Percentiles rank a stretch among this genome's conserved stretches.
These are phyloP conservation scores for Phytopythium boreale DNA, from an alignment of 352 stramenopile species.

Conservation along the genomic window DNA sequence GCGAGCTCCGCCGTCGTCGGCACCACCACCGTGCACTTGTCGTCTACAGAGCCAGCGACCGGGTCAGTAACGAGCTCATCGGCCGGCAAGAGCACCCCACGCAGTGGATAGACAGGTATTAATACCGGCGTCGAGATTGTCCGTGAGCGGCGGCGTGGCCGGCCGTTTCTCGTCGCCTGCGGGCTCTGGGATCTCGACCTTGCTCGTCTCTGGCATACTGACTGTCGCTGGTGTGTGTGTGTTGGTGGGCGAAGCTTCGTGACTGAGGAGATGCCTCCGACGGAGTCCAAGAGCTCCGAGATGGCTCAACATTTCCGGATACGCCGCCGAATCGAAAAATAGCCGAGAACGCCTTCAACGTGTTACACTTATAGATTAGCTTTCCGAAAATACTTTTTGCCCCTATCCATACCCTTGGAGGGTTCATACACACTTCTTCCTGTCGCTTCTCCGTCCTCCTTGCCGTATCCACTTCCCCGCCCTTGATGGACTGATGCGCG, in stretches of 20 bases:
- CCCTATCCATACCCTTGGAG: no score
- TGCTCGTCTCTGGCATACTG: conserved; percentile 2
- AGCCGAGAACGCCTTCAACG: neutral
- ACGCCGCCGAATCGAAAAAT: neutral
- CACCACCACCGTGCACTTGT: conserved; percentile 37
- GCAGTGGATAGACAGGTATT: neutral
- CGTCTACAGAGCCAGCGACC: conserved; percentile 18
- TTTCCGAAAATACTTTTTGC: neutral
- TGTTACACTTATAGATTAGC: conserved; percentile 2
- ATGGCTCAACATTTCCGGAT: neutral
- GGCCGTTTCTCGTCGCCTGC: neutral
- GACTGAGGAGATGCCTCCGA: neutral
- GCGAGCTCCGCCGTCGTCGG: conserved; percentile 39
- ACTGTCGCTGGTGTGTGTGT: neutral
- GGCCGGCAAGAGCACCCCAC: no score
- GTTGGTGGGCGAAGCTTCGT: neutral
- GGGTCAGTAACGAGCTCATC: neutral
- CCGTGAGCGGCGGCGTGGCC: neutral
- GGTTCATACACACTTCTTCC: conserved; percentile 5
- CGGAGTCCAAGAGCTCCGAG: no score
- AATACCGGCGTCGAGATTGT: neutral
- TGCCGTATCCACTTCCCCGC: neutral
- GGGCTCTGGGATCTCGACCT: neutral
- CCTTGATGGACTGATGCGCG: no score
- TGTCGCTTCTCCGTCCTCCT: neutral